These are phyloP conservation scores for Kazachstania sp. DNA, from an alignment of 1,139 yeast genomes.

Conservation along the genomic window DNA sequence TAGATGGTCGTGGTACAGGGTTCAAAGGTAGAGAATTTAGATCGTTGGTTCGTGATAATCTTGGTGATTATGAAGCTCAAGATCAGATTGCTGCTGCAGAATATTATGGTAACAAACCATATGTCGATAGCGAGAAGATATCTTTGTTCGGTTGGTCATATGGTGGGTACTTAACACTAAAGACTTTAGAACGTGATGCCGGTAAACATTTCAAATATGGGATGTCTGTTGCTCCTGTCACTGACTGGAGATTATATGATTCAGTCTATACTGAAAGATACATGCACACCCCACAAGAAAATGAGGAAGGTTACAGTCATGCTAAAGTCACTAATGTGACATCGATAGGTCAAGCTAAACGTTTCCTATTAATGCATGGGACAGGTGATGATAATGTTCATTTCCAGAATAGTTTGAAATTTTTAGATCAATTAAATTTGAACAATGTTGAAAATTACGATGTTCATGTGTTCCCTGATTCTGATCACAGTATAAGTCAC, in stretches of 20 bases:
- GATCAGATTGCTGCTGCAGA: conserved; percentile 68
- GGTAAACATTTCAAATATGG: conserved; percentile 59
- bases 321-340: conserved; percentile 47
- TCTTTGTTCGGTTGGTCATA: conserved; percentile 85
- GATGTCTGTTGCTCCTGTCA: conserved; percentile 73
- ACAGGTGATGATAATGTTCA: conserved; percentile 81
- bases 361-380: conserved; percentile 69
- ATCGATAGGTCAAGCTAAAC: conserved; percentile 38
- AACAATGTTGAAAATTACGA: conserved; percentile 60
- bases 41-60: conserved; percentile 53
- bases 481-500: conserved; percentile 62
- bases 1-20: conserved; percentile 81
- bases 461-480: conserved; percentile 68
- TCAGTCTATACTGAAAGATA: conserved; percentile 73
- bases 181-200: conserved; percentile 59
- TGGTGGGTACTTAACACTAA: conserved; percentile 71
- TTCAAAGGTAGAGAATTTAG: conserved; percentile 53
- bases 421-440: conserved; percentile 53
- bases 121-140: conserved; percentile 49
- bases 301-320: conserved; percentile 46
- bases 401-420: conserved; percentile 59
- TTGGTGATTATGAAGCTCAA: conserved; percentile 59
- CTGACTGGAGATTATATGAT: conserved; percentile 69
- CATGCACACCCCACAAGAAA: conserved; percentile 61
- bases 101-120: conserved; percentile 44